Evolutionary conservation across 305 asterid species (phyloP).

Genomic region (Fraxinus paxiana): DNA sequence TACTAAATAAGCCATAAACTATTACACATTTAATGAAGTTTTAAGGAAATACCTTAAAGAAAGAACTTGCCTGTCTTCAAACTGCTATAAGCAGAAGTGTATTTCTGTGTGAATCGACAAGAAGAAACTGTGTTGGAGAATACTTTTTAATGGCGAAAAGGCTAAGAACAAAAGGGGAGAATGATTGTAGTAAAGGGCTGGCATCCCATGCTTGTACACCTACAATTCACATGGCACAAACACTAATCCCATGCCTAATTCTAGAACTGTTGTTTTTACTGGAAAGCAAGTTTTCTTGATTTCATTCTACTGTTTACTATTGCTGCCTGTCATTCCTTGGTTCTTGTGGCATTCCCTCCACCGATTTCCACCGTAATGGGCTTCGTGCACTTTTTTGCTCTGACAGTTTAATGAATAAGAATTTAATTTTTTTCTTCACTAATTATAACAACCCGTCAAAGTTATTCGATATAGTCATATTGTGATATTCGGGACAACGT

Average conservation of each 20-base stretch:
- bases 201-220: conserved; percentile 59
- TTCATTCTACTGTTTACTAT: background rate
- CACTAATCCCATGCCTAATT: conserved; percentile 32
- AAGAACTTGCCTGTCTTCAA: background rate
- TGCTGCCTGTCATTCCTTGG: conserved; percentile 3
- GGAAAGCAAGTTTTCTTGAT: background rate
- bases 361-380: background rate
- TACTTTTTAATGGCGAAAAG: conserved; percentile 18
- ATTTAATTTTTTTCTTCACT: background rate
- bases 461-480: background rate
- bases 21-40: background rate
- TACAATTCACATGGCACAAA: conserved; percentile 50
- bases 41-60: background rate
- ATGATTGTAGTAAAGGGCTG: conserved; percentile 50
- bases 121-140: background rate
- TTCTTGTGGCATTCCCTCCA: background rate
- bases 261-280: background rate
- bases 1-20: background rate
- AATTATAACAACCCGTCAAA: background rate
- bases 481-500: background rate
- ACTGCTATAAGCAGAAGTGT: background rate
- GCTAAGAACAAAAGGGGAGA: conserved; percentile 26
- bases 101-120: conserved; percentile 3
- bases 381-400: background rate
- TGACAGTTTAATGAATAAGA: background rate